Percentiles rank a stretch among this genome's conserved stretches.
These are phyloP conservation scores for Globisporangium ultimum DNA, from an alignment of 352 stramenopile genomes.

Conservation along the genomic window DNA sequence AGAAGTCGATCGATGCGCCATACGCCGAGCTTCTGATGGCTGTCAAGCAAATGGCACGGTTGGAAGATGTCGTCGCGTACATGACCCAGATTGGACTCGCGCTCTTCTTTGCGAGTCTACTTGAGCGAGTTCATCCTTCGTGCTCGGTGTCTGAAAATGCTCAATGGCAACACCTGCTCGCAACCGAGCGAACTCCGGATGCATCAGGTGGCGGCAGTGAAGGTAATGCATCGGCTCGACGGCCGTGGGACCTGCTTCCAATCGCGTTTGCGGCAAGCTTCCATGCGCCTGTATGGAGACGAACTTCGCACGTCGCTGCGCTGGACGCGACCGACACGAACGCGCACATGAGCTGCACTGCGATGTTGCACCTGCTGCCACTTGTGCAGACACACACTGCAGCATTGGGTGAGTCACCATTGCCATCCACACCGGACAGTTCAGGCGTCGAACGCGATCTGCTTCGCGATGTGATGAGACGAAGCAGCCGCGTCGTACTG, in stretches of 20 bases:
- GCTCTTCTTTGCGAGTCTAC: slow-evolving; percentile 17
- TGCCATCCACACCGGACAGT: neutral
- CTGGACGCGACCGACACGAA: slow-evolving; percentile 47
- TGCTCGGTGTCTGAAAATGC: neutral
- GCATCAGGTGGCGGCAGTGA: slow-evolving; percentile 16
- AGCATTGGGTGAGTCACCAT: too few species aligned
- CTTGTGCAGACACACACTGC: neutral
- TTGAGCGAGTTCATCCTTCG: slow-evolving; percentile 3
- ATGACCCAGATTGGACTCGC: slow-evolving; percentile 14
- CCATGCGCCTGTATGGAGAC: slow-evolving; percentile 37
- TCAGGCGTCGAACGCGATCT: slow-evolving; percentile 6
- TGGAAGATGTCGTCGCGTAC: slow-evolving; percentile 15
- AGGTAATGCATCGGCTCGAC: neutral
- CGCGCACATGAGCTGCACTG: slow-evolving; percentile 38
- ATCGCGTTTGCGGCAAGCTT: slow-evolving; percentile 43
- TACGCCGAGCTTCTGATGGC: slow-evolving; percentile 24
- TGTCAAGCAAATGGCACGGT: slow-evolving; percentile 25
- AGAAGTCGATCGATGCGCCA: slow-evolving; percentile 18
- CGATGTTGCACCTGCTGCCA: slow-evolving; percentile 20
- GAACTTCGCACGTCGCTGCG: slow-evolving; percentile 26
- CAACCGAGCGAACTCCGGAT: slow-evolving; percentile 3
- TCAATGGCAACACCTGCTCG: slow-evolving; percentile 11
- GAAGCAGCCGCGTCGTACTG: slow-evolving; percentile 17
- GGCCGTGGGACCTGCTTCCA: slow-evolving; percentile 33
- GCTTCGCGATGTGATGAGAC: slow-evolving; percentile 5